Conservation (phyloP, 805 yeast genomes). For the Wickerhamiella vanderwaltii region DNA sequence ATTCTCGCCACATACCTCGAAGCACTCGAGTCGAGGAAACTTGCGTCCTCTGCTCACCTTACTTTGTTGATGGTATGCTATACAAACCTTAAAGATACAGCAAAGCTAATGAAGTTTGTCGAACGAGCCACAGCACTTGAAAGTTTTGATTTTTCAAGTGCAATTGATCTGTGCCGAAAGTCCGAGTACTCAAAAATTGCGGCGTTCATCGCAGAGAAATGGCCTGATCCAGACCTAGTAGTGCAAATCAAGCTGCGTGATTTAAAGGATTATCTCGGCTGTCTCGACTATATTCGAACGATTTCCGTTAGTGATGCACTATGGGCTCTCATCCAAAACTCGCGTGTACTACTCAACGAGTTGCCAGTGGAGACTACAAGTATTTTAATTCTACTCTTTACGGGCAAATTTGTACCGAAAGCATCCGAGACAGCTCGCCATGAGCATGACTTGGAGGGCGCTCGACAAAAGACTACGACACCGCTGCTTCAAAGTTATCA, state of each 20-base stretch:
- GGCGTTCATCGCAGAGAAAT: constrained; percentile 52
- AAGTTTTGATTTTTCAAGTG: constrained; percentile 52
- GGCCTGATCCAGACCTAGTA: constrained; percentile 60
- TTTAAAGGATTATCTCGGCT: constrained; percentile 44
- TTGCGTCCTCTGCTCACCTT: constrained; percentile 67
- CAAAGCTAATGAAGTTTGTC: constrained; percentile 47
- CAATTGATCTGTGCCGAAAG: constrained; percentile 60
- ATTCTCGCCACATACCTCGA: constrained; percentile 53
- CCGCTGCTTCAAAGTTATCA: constrained; percentile 41
- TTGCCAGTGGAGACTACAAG: constrained; percentile 75
- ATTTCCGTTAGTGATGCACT: constrained; percentile 66
- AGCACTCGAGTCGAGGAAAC: constrained; percentile 40
- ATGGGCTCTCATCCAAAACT: constrained; percentile 53
- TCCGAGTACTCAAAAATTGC: constrained; percentile 58
- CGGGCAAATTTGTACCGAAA: constrained; percentile 59
- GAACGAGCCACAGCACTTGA: constrained; percentile 30
- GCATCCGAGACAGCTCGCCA: constrained; percentile 13
- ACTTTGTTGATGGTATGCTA: constrained; percentile 68
- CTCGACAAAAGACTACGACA: constrained; percentile 14
- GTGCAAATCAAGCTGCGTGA: constrained; percentile 66
- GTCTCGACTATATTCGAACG: constrained; percentile 54
- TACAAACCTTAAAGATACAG: constrained; percentile 57
- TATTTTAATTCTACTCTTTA: constrained; percentile 71
- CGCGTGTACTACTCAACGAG: constrained; percentile 50
- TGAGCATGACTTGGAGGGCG: background rate